Base-by-base conservation (phyloP, 1,284 basidiomycete genomes). In the Filobasidium uniguttulatum region DNA sequence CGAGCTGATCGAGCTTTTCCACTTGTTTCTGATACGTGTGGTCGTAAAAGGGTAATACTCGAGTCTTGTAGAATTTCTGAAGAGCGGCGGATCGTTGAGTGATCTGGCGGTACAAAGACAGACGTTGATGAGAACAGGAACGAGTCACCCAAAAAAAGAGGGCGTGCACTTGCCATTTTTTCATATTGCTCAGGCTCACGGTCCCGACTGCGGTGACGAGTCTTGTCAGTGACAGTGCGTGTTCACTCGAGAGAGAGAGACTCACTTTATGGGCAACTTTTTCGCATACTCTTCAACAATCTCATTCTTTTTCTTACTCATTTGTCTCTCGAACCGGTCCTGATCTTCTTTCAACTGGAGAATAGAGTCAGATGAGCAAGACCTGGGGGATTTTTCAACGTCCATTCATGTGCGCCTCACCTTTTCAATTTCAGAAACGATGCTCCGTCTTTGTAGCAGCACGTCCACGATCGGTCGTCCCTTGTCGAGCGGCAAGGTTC, bases 1-100 rank as follows among this genome's bases (percentile, higher is more conserved):
- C 40, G 26, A 43, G 20, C 3, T 43, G 25, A 8, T 3, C 22
- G 25, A 43, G 26, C 40, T 12, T 8, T 7, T 9, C 14, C 25
- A 43, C 12, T n/a, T 43, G 40, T 43, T 43, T 43, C 40, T 43
- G 26, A 8, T 14, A 9, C 25, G 40, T 43, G 14, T 28, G 15
- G n/a, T 43, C 40, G 40, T 43, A 43, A 29, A 43, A 43, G 23
- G 40, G 40, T 3, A 43, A 15, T 12, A 43, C 40, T 28, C 40
- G 23, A 14, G 26, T 23, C 9, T 23, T 3, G 15, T 43, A 43
- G 40, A 43, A 43, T 29, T 43, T 43, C n/a, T 9, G 2, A 4
- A 43, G 40, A 5, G 40, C 40, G 8, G 40, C 5, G 12, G 23
- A 28, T 29, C 40, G 3, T 43, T 43, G 40, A 15, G 26, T 23